Evolutionary conservation across 2,329 filamentous ascomycete species (phyloP), one percentile per base, ranked within the genome.

Genomic region (Fonsecaea multimorphosa): DNA sequence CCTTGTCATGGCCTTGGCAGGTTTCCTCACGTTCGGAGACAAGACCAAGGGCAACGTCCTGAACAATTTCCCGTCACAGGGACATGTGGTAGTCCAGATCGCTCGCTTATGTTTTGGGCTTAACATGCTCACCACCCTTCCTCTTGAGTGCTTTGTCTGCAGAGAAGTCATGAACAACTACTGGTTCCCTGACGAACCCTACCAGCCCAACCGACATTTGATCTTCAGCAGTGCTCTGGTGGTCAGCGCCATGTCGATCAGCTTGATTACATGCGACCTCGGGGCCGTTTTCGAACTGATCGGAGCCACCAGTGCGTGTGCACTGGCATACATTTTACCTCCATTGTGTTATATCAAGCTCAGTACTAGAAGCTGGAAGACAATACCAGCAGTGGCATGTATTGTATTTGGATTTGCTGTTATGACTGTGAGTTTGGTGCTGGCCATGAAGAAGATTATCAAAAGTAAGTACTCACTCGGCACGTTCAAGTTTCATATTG

Each of bases 71-170:
- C 91, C 93, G 1, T 84, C 88, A 22, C 88, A 96, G 78, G 70
- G 70, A 12, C 98, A 97, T 78, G 84, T 89, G 72, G 90, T 98
- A 87, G 93, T 98, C 75, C 98, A 97, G 78, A 85, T 99, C 65
- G 95, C 95, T 24, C 90, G 95, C 60, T 85, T 99, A 58, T 97
- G 92, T 80, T 98, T 99, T 76, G 95, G 95, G 1, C 86, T 99
- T 71, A 99, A 99, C 83, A 99, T 99, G 95, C 87, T 99, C 73
- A 97, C 95, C 14, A 98, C 95, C 1, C 83, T 99, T 38, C 95
- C 95, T 0, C 89, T 99, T 66, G 95, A 99, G 82, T 93, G 93
- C 16, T 99, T 99, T 77, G 95, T 99, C 61, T 99, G 95, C 79
- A 88, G 95, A 74, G 95, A 97, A 79, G 93, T 97, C 69, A 96